Base-by-base conservation (phyloP, 2,329 filamentous ascomycete genomes). In the Ceratocystis papillata region DNA sequence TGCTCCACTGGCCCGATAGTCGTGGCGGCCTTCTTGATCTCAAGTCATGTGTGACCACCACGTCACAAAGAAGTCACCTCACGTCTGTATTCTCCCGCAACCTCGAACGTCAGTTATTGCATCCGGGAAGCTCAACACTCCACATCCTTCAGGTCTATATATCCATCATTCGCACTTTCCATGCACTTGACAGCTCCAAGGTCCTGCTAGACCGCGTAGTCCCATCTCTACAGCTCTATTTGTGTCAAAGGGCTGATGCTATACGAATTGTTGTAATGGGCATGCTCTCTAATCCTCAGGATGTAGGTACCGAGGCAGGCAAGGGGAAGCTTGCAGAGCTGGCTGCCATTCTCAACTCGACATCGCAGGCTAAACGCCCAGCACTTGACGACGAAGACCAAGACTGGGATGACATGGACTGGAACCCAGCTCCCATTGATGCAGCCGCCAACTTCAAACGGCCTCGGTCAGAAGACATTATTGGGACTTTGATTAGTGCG, bases 341-440 rank as follows among this genome's bases (percentile, higher is more conserved):
- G 10, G 87, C 87, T 1, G 77, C 80, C 15, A 78, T 90, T 50
- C 81, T 92, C 62, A 81, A 83, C 46, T 83, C 86, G 68, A 80
- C 83, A 0, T 77, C 82, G 8, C 80, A 84, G 68, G 78, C 81
- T 67, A 77, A 79, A 15, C 77, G 79, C 7, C 76, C 76, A 46
- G 79, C 80, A 22, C 76, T 79, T 7, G 82, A 86, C 30, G 84
- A 85, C 69, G 85, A 87, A 66, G 89, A 90, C 64, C 80, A 94
- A 17, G 89, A 95, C 74, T 97, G 89, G 87, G 83, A 90, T 72
- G 92, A 99, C 74, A 89, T 96, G 86, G 83, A 86, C 7, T 99
- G 94, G 94, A 80, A 90, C 45, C 94, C 94, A 0, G 89, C 96
- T 71, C 94, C 94, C 0, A 86, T 95, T 48, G 94, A 99, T 73